Conservation (phyloP, 2,329 filamentous ascomycete species). For the Gremmenia infestans region DNA sequence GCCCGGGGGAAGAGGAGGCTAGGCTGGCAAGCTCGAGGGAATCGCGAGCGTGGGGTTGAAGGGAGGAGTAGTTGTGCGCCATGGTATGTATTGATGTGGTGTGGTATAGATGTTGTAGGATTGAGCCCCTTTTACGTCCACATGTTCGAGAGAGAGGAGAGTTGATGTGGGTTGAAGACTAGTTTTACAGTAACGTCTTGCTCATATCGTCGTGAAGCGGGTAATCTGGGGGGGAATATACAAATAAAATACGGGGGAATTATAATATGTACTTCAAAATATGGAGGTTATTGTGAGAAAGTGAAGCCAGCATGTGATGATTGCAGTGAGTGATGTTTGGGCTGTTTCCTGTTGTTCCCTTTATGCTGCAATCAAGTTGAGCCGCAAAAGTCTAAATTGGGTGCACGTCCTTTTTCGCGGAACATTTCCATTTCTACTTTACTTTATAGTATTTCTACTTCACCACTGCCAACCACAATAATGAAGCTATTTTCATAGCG, state of each 20-base stretch:
- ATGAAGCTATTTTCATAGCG: constrained; percentile 17
- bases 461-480: background rate
- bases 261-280: no score
- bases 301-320: background rate
- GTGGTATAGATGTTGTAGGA: background rate
- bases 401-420: background rate
- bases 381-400: background rate
- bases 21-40: constrained; percentile 95
- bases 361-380: background rate
- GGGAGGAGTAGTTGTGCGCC: constrained; percentile 27
- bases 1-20: constrained; percentile 71
- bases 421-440: background rate
- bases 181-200: constrained; percentile 1
- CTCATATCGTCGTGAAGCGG: constrained; percentile 2
- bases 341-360: background rate
- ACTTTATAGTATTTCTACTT: background rate
- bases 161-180: background rate
- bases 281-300: no score
- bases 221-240: constrained; percentile 1
- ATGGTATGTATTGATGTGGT: constrained; percentile 16
- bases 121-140: constrained; percentile 1
- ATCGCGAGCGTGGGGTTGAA: constrained; percentile 55
- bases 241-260: background rate
- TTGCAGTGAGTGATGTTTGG: background rate
- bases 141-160: constrained; percentile 1